Conservation (phyloP, 176 grass and related monocot species). For the Zoysia pacifica region DNA sequence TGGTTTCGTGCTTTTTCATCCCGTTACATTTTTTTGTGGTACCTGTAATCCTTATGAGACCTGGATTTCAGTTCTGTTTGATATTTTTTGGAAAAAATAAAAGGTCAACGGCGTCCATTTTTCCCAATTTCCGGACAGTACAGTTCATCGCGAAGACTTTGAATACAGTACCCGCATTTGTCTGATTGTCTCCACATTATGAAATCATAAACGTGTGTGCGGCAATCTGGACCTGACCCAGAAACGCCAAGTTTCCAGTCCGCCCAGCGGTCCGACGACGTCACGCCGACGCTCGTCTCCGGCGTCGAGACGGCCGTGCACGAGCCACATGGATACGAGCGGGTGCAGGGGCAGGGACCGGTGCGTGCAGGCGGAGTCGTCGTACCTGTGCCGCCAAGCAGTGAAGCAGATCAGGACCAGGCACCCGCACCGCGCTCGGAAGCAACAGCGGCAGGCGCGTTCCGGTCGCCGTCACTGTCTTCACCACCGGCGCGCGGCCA, state of each 20-base stretch:
- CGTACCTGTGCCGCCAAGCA: not conserved
- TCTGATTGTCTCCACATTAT: not conserved
- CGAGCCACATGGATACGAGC: not conserved
- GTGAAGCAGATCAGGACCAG: not conserved
- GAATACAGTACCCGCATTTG: not conserved
- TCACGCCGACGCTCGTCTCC: not conserved
- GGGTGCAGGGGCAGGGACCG: not conserved
- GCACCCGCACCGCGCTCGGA: not conserved
- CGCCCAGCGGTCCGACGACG: not conserved
- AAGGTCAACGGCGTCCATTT: not conserved
- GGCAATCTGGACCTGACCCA: too few relatives aligned
- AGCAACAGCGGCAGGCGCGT: not conserved
- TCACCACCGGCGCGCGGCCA: not conserved
- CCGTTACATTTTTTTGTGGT: not conserved
- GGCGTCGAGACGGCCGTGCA: not conserved
- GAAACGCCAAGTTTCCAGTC: too few relatives aligned
- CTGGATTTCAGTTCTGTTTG: not conserved
- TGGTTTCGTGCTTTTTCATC: too few relatives aligned
- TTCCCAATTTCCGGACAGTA: not conserved
- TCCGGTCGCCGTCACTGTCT: not conserved
- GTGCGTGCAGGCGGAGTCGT: not conserved
- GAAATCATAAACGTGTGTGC: not conserved
- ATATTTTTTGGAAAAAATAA: not conserved
- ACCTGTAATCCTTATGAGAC: not conserved
- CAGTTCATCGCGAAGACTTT: not conserved